A percentile compares a stretch with the other conserved stretches of the same genome.
phyloP scores from a whole-genome alignment of 331 rosid species.

The Pyrus hybrid region DNA sequence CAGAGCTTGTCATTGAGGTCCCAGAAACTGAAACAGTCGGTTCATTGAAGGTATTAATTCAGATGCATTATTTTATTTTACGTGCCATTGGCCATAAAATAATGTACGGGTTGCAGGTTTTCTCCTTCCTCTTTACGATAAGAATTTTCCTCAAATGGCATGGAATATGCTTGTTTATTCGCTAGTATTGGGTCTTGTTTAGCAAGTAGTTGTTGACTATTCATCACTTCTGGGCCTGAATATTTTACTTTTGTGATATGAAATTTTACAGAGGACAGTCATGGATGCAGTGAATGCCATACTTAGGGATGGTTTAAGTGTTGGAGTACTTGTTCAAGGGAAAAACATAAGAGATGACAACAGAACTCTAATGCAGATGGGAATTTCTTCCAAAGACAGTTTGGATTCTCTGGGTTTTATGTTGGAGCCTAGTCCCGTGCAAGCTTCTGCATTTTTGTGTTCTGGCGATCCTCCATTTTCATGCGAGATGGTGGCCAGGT shows the following conservation, averaged over 20 bases:
- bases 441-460: constrained; percentile 31
- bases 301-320: constrained; percentile 49
- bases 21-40: constrained; percentile 82
- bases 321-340: constrained; percentile 63
- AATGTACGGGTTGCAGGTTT: not conserved
- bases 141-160: not conserved
- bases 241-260: not conserved
- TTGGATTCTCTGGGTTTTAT: constrained; percentile 48
- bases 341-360: constrained; percentile 59
- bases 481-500: constrained; percentile 34
- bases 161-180: not conserved
- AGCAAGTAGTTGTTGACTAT: not conserved
- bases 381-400: constrained; percentile 55
- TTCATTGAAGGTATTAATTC: constrained; percentile 60
- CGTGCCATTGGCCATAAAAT: not conserved
- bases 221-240: not conserved
- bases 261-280: constrained; percentile 43
- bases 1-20: constrained; percentile 80
- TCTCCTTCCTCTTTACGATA: not conserved
- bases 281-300: constrained; percentile 66
- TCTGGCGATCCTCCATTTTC: constrained; percentile 26
- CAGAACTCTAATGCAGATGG: constrained; percentile 59
- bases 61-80: not conserved
- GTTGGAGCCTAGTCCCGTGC: constrained; percentile 46
- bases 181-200: not conserved